These are phyloP conservation scores for Rhododendron simsii DNA, from an alignment of 148 eudicot species.

Conservation along the genomic window DNA sequence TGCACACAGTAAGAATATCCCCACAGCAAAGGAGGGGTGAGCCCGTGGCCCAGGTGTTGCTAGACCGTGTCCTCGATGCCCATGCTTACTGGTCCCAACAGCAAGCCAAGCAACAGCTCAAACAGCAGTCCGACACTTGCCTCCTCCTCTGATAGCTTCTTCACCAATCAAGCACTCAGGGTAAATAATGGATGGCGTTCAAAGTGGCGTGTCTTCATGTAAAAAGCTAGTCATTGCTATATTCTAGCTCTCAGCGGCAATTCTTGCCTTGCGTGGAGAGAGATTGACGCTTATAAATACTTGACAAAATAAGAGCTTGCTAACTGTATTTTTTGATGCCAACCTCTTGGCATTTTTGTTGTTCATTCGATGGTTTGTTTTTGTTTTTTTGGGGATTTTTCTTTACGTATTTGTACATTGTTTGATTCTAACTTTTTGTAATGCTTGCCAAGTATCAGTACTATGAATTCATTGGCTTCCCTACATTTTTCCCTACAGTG, in stretches of 20 bases:
- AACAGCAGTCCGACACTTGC: constrained; percentile 55
- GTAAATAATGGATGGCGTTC: background rate
- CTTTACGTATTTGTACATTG: background rate
- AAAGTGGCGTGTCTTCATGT: background rate
- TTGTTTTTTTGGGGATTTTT: background rate
- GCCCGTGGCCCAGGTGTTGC: constrained; percentile 10
- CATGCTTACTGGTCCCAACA: constrained; percentile 51
- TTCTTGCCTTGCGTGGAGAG: constrained; percentile 4
- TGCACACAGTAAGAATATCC: constrained; percentile 88
- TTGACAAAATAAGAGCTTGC: constrained; percentile 23
- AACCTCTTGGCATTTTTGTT: too few species aligned
- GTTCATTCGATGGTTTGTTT: too few species aligned
- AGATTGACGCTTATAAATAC: constrained; percentile 20
- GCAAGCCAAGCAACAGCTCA: constrained; percentile 67
- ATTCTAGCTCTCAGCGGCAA: constrained; percentile 4
- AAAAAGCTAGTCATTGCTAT: background rate
- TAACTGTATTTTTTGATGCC: background rate
- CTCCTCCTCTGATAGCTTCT: constrained; percentile 38
- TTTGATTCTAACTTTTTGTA: background rate
- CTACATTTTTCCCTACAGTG: background rate
- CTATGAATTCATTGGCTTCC: background rate
- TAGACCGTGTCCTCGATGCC: too few species aligned
- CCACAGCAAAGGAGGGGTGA: constrained; percentile 97
- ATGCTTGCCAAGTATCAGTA: background rate
- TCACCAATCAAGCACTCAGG: background rate